Evolutionary conservation across 305 asterid genomes (phyloP).

Genomic region (Solanum hybrid): DNA sequence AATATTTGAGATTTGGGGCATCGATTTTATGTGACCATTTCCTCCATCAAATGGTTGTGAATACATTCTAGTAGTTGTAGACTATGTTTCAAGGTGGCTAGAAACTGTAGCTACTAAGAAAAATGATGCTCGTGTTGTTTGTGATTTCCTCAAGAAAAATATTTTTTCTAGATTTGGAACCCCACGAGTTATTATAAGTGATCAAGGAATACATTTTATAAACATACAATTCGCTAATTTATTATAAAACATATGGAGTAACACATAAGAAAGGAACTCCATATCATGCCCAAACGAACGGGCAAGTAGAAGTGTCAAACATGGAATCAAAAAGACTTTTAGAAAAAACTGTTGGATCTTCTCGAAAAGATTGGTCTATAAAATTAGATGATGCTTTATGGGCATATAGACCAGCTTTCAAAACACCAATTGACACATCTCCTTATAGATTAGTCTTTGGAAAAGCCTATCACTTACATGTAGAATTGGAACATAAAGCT

Average conservation of each 20-base stretch:
- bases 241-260: background rate
- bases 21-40: background rate
- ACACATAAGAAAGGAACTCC: background rate
- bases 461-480: background rate
- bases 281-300: background rate
- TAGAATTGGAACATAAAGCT: background rate
- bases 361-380: background rate
- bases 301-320: background rate
- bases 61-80: background rate
- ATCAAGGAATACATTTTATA: background rate
- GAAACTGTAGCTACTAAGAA: background rate
- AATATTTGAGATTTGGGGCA: background rate
- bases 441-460: background rate
- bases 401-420: background rate
- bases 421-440: background rate
- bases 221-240: background rate
- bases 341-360: background rate
- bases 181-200: background rate
- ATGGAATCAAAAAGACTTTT: background rate
- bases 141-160: background rate
- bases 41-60: background rate
- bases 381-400: background rate
- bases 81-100: background rate
- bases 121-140: background rate
- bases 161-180: background rate